A percentile compares a stretch with the other conserved stretches of the same genome.
Conservation (phyloP, 495 filamentous ascomycete genomes). For the Xylaria castorea region DNA sequence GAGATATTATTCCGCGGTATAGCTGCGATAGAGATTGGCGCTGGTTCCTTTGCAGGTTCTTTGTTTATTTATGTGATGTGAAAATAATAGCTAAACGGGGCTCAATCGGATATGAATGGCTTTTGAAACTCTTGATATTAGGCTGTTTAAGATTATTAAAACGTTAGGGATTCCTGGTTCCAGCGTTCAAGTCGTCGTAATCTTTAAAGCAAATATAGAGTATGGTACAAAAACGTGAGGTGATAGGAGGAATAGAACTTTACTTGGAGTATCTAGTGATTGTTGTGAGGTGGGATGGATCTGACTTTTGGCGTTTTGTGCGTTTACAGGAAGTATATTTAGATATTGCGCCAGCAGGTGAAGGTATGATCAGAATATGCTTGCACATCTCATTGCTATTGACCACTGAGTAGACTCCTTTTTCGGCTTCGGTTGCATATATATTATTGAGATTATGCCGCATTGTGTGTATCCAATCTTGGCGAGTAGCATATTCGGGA, state of each 20-base stretch:
- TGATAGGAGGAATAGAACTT: background rate
- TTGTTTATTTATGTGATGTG: no score
- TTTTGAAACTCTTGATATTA: background rate
- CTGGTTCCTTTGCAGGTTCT: background rate
- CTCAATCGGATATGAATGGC: background rate
- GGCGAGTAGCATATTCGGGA: no score
- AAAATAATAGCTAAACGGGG: background rate
- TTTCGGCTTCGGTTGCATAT: no score
- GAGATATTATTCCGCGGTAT: background rate
- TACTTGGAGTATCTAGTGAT: background rate
- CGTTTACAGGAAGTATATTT: no score
- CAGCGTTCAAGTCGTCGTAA: background rate
- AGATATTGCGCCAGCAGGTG: no score
- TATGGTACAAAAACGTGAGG: background rate
- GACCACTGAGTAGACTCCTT: no score
- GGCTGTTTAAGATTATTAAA: background rate
- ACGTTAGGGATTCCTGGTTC: background rate
- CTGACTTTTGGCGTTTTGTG: no score
- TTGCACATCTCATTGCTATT: no score
- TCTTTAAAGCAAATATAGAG: background rate
- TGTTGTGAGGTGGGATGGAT: no score
- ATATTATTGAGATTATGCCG: no score
- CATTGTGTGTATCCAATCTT: no score
- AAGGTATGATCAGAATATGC: no score
- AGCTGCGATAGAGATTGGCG: background rate